A percentile compares a stretch with the other conserved stretches of the same genome.
These are phyloP conservation scores for Agaricus blazei DNA, from an alignment of 768 basidiomycete species.

Conservation along the genomic window DNA sequence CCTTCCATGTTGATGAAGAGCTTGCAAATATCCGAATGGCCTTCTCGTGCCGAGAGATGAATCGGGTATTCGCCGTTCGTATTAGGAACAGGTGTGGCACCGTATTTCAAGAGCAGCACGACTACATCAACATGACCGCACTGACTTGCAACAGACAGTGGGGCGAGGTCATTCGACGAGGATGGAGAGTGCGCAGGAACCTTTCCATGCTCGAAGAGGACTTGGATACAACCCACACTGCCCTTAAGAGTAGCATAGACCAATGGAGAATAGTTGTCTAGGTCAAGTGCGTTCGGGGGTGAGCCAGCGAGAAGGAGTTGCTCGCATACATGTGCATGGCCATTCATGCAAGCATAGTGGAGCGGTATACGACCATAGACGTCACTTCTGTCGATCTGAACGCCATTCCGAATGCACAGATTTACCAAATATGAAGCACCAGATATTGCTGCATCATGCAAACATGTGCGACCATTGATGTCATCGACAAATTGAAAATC, in stretches of 20 bases:
- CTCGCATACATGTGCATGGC: slow-evolving; percentile 70
- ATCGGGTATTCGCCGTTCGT: slow-evolving; percentile 97
- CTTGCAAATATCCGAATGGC: slow-evolving; percentile 80
- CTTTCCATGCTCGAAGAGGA: slow-evolving; percentile 70
- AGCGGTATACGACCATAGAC: slow-evolving; percentile 90
- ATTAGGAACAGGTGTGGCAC: slow-evolving; percentile 77
- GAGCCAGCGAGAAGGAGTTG: slow-evolving; percentile 68
- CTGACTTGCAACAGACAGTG: slow-evolving; percentile 87
- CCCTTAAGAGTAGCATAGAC: slow-evolving; percentile 91
- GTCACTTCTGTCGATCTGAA: slow-evolving; percentile 72
- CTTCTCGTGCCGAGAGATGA: slow-evolving; percentile 91
- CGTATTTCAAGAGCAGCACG: slow-evolving; percentile 67
- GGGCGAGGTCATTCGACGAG: slow-evolving; percentile 66
- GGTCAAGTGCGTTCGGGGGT: slow-evolving; percentile 68
- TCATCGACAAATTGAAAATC: slow-evolving; percentile 93
- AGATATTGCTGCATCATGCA: slow-evolving; percentile 90
- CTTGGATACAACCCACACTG: slow-evolving; percentile 73
- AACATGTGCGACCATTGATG: slow-evolving; percentile 91
- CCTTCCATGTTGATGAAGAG: slow-evolving; percentile 70
- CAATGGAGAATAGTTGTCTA: slow-evolving; percentile 92
- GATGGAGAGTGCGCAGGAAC: slow-evolving; percentile 57
- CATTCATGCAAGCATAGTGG: slow-evolving; percentile 95
- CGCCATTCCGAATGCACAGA: slow-evolving; percentile 71
- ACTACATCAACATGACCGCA: slow-evolving; percentile 85
- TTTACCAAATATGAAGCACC: slow-evolving; percentile 74